Evolutionary conservation across 2,329 filamentous ascomycete species (phyloP).

Genomic region (Alternaria incomplexa): DNA sequence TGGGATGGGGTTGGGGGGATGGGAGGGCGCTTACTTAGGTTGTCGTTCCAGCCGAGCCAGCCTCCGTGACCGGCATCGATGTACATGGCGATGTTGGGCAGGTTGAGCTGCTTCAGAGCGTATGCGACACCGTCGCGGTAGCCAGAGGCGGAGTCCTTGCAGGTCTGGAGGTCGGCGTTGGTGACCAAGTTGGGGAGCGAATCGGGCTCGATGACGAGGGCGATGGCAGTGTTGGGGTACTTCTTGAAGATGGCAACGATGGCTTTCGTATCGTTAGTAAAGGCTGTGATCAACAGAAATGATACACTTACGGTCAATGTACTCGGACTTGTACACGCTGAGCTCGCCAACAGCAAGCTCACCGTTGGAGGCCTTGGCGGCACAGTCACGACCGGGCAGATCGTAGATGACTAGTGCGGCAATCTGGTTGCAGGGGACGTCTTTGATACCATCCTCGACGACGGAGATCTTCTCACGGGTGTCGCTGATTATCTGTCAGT

Average conservation of each 20-base stretch:
- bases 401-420: slow-evolving; percentile 68
- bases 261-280: slow-evolving; percentile 29
- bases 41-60: slow-evolving; percentile 70
- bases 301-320: slow-evolving; percentile 56
- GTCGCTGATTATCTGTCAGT: slow-evolving; percentile 45
- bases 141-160: slow-evolving; percentile 61
- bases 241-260: slow-evolving; percentile 62
- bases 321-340: slow-evolving; percentile 58
- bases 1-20: background rate
- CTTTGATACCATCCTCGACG: slow-evolving; percentile 58
- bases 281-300: background rate
- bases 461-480: slow-evolving; percentile 59
- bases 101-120: slow-evolving; percentile 63
- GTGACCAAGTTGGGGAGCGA: slow-evolving; percentile 69
- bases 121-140: slow-evolving; percentile 66
- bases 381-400: slow-evolving; percentile 69
- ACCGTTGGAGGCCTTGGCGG: slow-evolving; percentile 69
- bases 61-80: slow-evolving; percentile 69
- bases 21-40: slow-evolving; percentile 51
- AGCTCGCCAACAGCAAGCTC: slow-evolving; percentile 64
- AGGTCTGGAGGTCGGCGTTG: slow-evolving; percentile 62
- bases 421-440: slow-evolving; percentile 56
- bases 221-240: slow-evolving; percentile 55
- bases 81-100: slow-evolving; percentile 70
- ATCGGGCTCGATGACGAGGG: slow-evolving; percentile 63